A percentile compares a stretch with the other conserved stretches of the same genome.
Conservation (phyloP, 495 filamentous ascomycete genomes). For the Tuber aestivum region DNA sequence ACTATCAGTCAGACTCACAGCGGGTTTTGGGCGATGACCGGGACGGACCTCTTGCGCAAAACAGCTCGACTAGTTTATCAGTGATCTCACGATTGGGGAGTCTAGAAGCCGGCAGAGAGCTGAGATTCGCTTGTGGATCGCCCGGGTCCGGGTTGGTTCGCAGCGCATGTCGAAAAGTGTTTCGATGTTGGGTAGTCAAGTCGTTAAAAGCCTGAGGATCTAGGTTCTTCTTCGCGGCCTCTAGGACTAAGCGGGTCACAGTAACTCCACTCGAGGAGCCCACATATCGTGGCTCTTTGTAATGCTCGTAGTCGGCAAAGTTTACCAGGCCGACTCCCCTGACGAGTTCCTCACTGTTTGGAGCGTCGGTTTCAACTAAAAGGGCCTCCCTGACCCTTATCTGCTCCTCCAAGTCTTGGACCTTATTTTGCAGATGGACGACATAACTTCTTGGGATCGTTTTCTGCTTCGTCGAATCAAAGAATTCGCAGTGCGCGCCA, state of each 20-base stretch:
- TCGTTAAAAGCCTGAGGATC: slow-evolving; percentile 67
- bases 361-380: slow-evolving; percentile 59
- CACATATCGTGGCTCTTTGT: slow-evolving; percentile 71
- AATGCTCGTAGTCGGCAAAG: slow-evolving; percentile 58
- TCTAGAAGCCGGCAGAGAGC: slow-evolving; percentile 54
- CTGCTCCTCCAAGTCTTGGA: slow-evolving; percentile 69
- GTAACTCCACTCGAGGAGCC: slow-evolving; percentile 90
- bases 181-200: slow-evolving; percentile 48
- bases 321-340: slow-evolving; percentile 74
- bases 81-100: slow-evolving; percentile 63
- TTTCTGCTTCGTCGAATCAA: slow-evolving; percentile 70
- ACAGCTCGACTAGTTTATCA: slow-evolving; percentile 69
- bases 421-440: slow-evolving; percentile 74
- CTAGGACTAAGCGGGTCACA: slow-evolving; percentile 88
- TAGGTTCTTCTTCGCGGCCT: slow-evolving; percentile 64
- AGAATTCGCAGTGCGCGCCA: slow-evolving; percentile 86
- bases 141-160: slow-evolving; percentile 33
- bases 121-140: slow-evolving; percentile 23
- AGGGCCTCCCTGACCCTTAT: slow-evolving; percentile 53
- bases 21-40: neutral
- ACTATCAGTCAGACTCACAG: slow-evolving; percentile 5
- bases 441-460: slow-evolving; percentile 82
- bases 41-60: slow-evolving; percentile 67
- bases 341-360: slow-evolving; percentile 72
- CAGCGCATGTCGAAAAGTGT: slow-evolving; percentile 40